Percentiles rank a stretch among this genome's conserved stretches.
Conservation (phyloP, 306 rosid genomes). For the Sindora glabra region DNA sequence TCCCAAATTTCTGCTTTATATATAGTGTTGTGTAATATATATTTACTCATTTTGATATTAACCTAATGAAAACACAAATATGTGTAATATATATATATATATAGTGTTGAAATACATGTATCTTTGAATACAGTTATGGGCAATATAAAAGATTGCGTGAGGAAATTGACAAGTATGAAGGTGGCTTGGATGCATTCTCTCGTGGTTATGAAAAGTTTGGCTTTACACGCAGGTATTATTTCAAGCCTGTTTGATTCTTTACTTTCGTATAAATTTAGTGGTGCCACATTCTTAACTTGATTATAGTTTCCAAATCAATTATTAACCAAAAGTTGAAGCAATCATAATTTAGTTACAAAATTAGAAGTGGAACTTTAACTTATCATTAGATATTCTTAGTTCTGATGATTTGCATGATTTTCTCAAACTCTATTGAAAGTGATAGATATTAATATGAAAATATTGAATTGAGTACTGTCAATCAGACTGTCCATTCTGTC, state of each 20-base stretch:
- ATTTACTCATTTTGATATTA: too few species aligned
- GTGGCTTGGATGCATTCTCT: slow-evolving; percentile 90
- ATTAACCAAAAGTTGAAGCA: neutral
- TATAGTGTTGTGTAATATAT: too few species aligned
- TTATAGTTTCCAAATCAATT: neutral
- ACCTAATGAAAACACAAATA: too few species aligned
- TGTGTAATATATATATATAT: too few species aligned
- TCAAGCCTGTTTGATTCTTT: neutral
- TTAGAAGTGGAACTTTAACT: neutral
- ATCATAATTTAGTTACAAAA: neutral
- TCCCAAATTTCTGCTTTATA: neutral
- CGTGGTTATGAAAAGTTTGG: slow-evolving; percentile 95
- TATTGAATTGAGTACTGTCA: neutral
- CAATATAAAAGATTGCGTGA: slow-evolving; percentile 64
- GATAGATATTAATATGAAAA: neutral
- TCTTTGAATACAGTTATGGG: slow-evolving; percentile 45
- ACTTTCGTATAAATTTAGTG: too few species aligned
- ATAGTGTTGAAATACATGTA: neutral
- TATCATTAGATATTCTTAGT: neutral
- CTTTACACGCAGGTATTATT: slow-evolving; percentile 69
- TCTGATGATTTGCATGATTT: neutral
- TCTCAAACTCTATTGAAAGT: neutral
- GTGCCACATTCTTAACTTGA: neutral
- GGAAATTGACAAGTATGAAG: slow-evolving; percentile 82
- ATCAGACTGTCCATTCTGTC: neutral